These are phyloP conservation scores for Rhizodiscina lignyota DNA, from an alignment of 495 filamentous ascomycete species.

Conservation along the genomic window DNA sequence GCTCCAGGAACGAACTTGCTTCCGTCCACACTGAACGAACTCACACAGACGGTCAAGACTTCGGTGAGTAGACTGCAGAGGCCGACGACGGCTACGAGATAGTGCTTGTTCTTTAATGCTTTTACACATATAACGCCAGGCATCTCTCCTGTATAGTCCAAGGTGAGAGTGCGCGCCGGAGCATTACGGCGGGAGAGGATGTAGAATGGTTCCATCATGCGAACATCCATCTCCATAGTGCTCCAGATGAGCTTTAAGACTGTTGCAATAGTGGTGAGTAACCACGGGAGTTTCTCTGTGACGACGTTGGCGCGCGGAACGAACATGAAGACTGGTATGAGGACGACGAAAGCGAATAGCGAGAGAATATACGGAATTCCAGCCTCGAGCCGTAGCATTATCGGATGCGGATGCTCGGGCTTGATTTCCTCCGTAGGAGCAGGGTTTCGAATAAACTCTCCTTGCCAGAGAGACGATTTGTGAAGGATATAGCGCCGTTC, in stretches of 20 bases:
- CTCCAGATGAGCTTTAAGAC: conserved; percentile 50
- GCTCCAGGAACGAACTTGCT: conserved; percentile 27
- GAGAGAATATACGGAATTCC: conserved; percentile 42
- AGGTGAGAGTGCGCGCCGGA: conserved; percentile 40
- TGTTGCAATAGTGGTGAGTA: conserved; percentile 44
- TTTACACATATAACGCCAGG: conserved; percentile 46
- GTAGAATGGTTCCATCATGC: conserved; percentile 63
- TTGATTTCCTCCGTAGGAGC: conserved; percentile 22
- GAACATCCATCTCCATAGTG: conserved; percentile 51
- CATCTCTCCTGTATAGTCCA: conserved; percentile 56
- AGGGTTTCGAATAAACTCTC: conserved; percentile 26
- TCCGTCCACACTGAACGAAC: conserved; percentile 42
- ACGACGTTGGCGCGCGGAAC: conserved; percentile 30
- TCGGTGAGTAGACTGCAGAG: conserved; percentile 47
- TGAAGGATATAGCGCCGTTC: conserved; percentile 49
- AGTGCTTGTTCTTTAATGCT: conserved; percentile 44
- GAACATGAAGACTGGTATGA: conserved; percentile 43
- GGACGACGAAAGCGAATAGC: conserved; percentile 28
- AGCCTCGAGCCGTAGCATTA: conserved; percentile 44
- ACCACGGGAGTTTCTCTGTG: conserved; percentile 44
- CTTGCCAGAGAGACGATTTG: conserved; percentile 47
- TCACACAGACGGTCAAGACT: conserved; percentile 48
- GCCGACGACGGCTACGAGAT: conserved; percentile 42
- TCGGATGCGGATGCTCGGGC: conserved; percentile 43
- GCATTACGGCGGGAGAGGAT: conserved; percentile 47